phyloP scores from a whole-genome alignment of 2,329 filamentous ascomycete species.

The Exophiala sideris region DNA sequence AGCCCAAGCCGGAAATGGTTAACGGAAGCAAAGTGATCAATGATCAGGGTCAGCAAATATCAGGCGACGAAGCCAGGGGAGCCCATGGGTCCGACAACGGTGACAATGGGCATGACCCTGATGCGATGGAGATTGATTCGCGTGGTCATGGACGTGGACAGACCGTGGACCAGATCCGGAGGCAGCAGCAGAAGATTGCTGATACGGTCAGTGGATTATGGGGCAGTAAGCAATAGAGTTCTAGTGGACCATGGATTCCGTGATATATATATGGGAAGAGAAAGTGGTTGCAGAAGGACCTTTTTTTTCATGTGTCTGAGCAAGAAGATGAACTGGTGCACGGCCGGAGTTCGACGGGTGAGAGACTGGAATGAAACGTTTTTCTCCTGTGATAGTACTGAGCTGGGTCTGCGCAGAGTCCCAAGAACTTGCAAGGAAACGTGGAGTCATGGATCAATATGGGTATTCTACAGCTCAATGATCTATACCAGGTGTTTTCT shows the following conservation, averaged over 20 bases:
- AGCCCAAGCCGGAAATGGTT: conserved; percentile 46
- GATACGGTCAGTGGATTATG: conserved; percentile 59
- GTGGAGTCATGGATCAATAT: too few relatives aligned
- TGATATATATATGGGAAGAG: background rate
- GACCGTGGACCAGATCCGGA: conserved; percentile 59
- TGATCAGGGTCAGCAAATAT: conserved; percentile 31
- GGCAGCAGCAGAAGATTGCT: conserved; percentile 58
- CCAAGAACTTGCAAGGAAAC: too few relatives aligned
- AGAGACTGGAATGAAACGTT: too few relatives aligned
- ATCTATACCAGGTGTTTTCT: background rate
- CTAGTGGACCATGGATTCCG: too few relatives aligned
- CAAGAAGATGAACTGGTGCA: too few relatives aligned
- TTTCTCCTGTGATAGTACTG: too few relatives aligned
- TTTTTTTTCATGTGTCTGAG: background rate
- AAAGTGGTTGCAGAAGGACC: background rate
- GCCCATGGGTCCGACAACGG: conserved; percentile 15
- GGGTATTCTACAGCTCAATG: background rate
- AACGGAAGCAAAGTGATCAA: conserved; percentile 43
- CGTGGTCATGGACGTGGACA: conserved; percentile 59
- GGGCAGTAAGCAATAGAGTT: conserved; percentile 32
- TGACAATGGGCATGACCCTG: conserved; percentile 39
- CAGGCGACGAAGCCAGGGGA: conserved; percentile 28
- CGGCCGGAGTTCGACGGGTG: too few relatives aligned
- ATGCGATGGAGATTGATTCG: conserved; percentile 55
- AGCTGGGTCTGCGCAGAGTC: too few relatives aligned